Evolutionary conservation across 1,284 basidiomycete species (phyloP).

Genomic region (Papiliotrema fonsecae): DNA sequence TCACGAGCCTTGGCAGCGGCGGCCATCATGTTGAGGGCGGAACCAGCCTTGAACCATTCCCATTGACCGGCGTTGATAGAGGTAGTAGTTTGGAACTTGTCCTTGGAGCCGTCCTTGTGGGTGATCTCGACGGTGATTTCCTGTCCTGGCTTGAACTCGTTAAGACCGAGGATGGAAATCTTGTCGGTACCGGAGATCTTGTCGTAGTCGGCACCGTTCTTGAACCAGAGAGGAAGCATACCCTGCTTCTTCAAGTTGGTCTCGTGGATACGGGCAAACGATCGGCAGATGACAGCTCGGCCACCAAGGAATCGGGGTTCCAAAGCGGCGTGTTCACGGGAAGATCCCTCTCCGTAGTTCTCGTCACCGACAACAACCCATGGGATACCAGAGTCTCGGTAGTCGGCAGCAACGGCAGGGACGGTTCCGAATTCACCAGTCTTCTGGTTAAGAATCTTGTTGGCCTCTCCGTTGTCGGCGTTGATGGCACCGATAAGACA

Average conservation of each 20-base stretch:
- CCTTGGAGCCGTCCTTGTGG: conserved; percentile 73
- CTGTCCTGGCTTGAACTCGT: conserved; percentile 79
- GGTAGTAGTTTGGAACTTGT: conserved; percentile 52
- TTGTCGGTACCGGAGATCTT: conserved; percentile 76
- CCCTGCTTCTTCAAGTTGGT: conserved; percentile 80
- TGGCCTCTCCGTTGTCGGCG: conserved; percentile 89
- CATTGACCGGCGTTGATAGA: conserved; percentile 66
- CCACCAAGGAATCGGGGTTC: conserved; percentile 97
- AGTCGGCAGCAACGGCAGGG: conserved; percentile 76
- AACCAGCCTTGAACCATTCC: conserved; percentile 91
- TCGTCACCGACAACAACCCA: conserved; percentile 92
- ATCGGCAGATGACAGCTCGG: conserved; percentile 88
- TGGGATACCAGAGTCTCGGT: conserved; percentile 83
- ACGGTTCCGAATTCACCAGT: conserved; percentile 84
- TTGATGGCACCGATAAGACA: conserved; percentile 97
- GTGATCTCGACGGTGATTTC: conserved; percentile 74
- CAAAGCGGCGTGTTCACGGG: conserved; percentile 95
- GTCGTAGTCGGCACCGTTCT: conserved; percentile 83
- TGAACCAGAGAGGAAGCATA: conserved; percentile 88
- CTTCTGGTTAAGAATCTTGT: conserved; percentile 87
- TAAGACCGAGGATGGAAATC: conserved; percentile 76
- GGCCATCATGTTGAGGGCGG: conserved; percentile 50
- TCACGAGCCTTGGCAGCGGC: conserved; percentile 28
- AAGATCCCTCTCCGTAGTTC: conserved; percentile 98
- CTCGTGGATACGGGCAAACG: conserved; percentile 97